These are phyloP conservation scores for Coemansia umbellata DNA, from an alignment of 192 early-diverging fungal species.

Conservation along the genomic window DNA sequence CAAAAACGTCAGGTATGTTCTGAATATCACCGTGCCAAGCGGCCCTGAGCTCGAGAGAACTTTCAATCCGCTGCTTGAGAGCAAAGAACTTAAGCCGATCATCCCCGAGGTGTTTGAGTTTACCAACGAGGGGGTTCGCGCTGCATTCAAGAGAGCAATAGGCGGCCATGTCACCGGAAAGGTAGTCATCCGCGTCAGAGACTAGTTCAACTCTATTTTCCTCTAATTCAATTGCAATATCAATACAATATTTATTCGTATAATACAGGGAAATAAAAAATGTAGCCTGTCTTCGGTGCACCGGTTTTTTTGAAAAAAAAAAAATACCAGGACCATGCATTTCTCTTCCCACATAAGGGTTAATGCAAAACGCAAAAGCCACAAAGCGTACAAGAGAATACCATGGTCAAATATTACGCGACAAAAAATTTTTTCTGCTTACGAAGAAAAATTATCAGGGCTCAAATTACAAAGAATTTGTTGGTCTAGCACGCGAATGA, in stretches of 20 bases:
- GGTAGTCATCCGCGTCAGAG: conserved; percentile 47
- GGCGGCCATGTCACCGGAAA: conserved; percentile 53
- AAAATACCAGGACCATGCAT: not conserved
- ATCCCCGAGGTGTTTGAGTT: conserved; percentile 48
- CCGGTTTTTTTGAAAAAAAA: not conserved
- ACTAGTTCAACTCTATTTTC: too few species aligned
- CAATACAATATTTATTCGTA: too few species aligned
- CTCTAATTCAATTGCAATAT: too few species aligned
- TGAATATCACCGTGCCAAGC: conserved; percentile 15
- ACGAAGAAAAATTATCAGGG: too few species aligned
- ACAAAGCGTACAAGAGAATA: too few species aligned
- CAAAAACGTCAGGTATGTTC: conserved; percentile 17
- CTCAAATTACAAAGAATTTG: not conserved
- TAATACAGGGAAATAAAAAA: conserved; percentile 1
- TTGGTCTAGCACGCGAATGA: conserved; percentile 51
- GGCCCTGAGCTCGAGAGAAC: conserved; percentile 34
- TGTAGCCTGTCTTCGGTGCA: conserved; percentile 28
- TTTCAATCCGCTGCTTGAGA: conserved; percentile 43
- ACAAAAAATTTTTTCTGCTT: too few species aligned
- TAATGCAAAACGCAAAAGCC: too few species aligned
- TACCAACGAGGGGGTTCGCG: conserved; percentile 25
- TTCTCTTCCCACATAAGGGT: too few species aligned
- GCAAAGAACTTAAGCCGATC: conserved; percentile 24
- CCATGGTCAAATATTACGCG: too few species aligned
- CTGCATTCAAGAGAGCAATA: conserved; percentile 35